Percentiles rank a stretch among this genome's conserved stretches.
Evolutionary conservation across 2,329 filamentous ascomycete genomes (phyloP).

Genomic region (Biscogniauxia mediterranea): DNA sequence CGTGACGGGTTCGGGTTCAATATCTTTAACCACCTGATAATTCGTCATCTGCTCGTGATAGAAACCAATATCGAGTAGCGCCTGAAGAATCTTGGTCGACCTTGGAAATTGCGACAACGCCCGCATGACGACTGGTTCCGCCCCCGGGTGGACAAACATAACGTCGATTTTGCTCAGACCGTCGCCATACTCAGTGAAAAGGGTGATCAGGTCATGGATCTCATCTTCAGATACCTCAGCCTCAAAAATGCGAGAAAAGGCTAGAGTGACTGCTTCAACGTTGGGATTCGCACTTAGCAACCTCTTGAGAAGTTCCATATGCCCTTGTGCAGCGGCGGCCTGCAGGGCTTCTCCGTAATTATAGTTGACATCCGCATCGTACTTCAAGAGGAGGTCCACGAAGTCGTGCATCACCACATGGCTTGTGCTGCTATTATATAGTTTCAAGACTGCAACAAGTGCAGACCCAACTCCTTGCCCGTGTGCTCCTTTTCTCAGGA

Average conservation of each 20-base stretch:
- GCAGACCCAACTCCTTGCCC: constrained; percentile 46
- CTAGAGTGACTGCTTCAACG: constrained; percentile 48
- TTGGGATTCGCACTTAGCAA: constrained; percentile 52
- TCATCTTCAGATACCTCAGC: constrained; percentile 49
- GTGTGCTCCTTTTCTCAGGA: constrained; percentile 48
- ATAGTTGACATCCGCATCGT: constrained; percentile 48
- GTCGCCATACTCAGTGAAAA: constrained; percentile 51
- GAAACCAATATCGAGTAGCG: constrained; percentile 55
- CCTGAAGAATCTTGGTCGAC: constrained; percentile 50
- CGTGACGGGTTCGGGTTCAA: constrained; percentile 53
- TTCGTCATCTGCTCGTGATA: constrained; percentile 55
- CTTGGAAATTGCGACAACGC: constrained; percentile 55
- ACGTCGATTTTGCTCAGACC: constrained; percentile 50
- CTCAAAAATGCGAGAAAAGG: constrained; percentile 57
- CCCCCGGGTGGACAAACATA: constrained; percentile 42
- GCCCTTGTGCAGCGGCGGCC: constrained; percentile 51
- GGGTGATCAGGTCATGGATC: constrained; percentile 47
- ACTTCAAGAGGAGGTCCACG: constrained; percentile 40
- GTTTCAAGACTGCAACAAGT: constrained; percentile 46
- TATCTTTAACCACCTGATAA: constrained; percentile 42
- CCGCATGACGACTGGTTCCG: constrained; percentile 49
- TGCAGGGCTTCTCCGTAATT: constrained; percentile 54
- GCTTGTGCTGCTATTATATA: constrained; percentile 38
- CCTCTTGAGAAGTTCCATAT: constrained; percentile 47
- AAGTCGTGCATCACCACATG: constrained; percentile 46